phyloP scores from a whole-genome alignment of 2,329 filamentous ascomycete genomes.

The Malbranchea cinnamomea region DNA sequence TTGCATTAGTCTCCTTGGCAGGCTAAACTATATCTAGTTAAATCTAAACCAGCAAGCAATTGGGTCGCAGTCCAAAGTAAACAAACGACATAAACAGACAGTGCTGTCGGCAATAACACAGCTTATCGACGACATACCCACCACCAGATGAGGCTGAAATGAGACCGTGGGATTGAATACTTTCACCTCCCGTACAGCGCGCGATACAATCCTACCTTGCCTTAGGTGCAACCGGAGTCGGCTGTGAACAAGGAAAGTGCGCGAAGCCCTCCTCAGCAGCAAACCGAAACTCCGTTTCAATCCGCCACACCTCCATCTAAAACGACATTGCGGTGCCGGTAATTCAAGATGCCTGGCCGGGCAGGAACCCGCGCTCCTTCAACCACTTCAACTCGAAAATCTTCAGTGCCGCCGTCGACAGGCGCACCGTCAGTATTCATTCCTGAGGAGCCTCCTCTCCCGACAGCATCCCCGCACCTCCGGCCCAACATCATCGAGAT shows the following conservation, averaged over 20 bases:
- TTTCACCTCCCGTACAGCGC: no score
- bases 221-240: no score
- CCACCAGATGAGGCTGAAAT: no score
- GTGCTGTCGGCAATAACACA: no score
- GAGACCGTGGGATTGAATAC: no score
- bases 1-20: no score
- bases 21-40: no score
- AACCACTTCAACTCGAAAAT: slow-evolving; percentile 24
- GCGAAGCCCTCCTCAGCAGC: neutral
- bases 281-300: neutral
- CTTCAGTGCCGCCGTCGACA: slow-evolving; percentile 53
- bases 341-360: slow-evolving; percentile 24
- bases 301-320: neutral
- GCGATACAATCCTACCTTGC: no score
- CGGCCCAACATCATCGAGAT: slow-evolving; percentile 58
- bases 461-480: slow-evolving; percentile 37
- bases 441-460: slow-evolving; percentile 46
- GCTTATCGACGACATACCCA: no score
- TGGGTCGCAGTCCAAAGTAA: no score
- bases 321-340: neutral
- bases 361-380: slow-evolving; percentile 15
- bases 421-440: slow-evolving; percentile 43
- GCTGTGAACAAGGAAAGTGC: neutral
- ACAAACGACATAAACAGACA: no score
- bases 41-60: no score